These are phyloP conservation scores for Durusdinium trenchii DNA, from an alignment of 73 alveolate species.

Conservation along the genomic window DNA sequence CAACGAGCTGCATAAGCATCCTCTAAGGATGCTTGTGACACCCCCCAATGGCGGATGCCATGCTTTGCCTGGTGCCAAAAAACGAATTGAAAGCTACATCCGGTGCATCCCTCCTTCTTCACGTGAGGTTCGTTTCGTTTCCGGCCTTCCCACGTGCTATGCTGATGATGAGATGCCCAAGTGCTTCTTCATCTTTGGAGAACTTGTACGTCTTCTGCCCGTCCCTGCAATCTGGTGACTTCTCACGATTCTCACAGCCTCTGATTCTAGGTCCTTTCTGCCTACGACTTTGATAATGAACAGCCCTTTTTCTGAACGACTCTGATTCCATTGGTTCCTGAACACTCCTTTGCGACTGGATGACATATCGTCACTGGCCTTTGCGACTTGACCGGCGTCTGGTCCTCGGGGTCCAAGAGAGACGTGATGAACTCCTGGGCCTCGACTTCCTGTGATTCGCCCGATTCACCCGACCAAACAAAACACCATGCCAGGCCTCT, in stretches of 20 bases:
- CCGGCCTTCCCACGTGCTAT: constrained; percentile 88
- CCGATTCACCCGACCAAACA: too few species aligned
- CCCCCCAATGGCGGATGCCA: constrained; percentile 88
- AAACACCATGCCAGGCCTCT: too few species aligned
- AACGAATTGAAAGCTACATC: neutral
- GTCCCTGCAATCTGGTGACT: neutral
- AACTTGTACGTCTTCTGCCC: constrained; percentile 89
- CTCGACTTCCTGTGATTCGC: constrained; percentile 7
- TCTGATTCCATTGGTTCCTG: too few species aligned
- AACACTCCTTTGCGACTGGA: too few species aligned
- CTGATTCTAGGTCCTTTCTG: too few species aligned
- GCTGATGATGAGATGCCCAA: constrained; percentile 80
- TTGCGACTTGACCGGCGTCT: constrained; percentile 83
- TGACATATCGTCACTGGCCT: too few species aligned
- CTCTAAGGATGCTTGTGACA: constrained; percentile 77
- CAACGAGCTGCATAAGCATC: constrained; percentile 50
- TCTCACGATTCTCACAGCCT: too few species aligned
- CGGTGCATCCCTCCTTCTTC: neutral
- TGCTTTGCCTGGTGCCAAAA: constrained; percentile 35
- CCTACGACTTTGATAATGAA: too few species aligned
- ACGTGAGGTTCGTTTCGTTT: neutral
- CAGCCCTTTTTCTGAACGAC: too few species aligned
- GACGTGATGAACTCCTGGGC: constrained; percentile 67
- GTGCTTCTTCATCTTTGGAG: constrained; percentile 76
- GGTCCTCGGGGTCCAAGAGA: constrained; percentile 27